phyloP scores from a whole-genome alignment of 2,329 filamentous ascomycete genomes.

The Neopestalotiopsis clavispora region DNA sequence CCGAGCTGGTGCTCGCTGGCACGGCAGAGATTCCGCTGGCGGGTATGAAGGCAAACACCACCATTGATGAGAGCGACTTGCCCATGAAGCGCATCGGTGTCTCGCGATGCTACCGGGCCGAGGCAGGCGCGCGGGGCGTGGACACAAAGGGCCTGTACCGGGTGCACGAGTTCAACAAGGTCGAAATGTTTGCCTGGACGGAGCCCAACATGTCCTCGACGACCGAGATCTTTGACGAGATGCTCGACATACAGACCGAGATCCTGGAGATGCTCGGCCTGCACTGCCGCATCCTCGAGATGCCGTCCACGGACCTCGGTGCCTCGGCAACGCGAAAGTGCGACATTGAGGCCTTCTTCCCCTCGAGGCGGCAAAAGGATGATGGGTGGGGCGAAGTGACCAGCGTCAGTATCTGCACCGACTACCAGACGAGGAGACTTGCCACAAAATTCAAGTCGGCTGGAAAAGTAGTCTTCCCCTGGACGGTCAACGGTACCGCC shows the following conservation, averaged over 20 bases:
- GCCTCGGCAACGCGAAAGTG: constrained; percentile 85
- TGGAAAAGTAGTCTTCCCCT: constrained; percentile 73
- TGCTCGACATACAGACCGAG: constrained; percentile 84
- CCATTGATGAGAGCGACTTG: constrained; percentile 67
- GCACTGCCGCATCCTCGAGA: constrained; percentile 87
- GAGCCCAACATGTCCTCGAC: constrained; percentile 56
- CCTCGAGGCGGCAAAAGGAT: constrained; percentile 60
- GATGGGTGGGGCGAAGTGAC: constrained; percentile 93
- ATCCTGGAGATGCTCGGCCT: constrained; percentile 79
- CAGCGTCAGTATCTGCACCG: constrained; percentile 87
- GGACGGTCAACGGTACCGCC: constrained; percentile 93
- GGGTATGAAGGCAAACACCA: constrained; percentile 80
- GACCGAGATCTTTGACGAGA: constrained; percentile 76
- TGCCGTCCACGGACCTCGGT: constrained; percentile 88
- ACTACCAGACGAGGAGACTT: constrained; percentile 88
- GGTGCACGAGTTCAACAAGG: constrained; percentile 98
- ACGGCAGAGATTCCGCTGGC: constrained; percentile 96
- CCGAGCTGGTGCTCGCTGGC: constrained; percentile 77
- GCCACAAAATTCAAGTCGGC: constrained; percentile 71
- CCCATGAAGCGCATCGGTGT: constrained; percentile 82
- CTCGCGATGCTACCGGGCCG: constrained; percentile 93
- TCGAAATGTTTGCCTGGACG: constrained; percentile 97
- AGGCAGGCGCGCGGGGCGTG: constrained; percentile 87
- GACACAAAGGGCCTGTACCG: constrained; percentile 95
- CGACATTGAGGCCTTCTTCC: constrained; percentile 95